phyloP scores from a whole-genome alignment of 495 filamentous ascomycete species.

The Amniculicola lignicola region DNA sequence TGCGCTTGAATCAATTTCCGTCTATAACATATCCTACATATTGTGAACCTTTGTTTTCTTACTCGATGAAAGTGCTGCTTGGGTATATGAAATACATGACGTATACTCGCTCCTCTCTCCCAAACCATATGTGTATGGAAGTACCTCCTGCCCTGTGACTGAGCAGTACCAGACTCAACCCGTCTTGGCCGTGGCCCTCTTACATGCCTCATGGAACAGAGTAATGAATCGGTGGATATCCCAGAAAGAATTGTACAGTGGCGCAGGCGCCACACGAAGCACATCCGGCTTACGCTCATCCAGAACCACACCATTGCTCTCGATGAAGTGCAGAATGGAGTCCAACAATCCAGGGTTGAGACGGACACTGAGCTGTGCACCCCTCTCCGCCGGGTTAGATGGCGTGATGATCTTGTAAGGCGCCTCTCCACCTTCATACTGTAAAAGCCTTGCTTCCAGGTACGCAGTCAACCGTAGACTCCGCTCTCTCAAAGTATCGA shows the following conservation, averaged over 20 bases:
- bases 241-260: conserved; percentile 79
- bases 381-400: conserved; percentile 63
- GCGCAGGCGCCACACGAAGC: conserved; percentile 84
- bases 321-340: conserved; percentile 62
- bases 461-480: conserved; percentile 75
- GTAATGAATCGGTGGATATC: conserved; percentile 77
- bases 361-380: conserved; percentile 80
- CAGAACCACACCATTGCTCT: conserved; percentile 69
- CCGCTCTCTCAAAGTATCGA: conserved; percentile 67
- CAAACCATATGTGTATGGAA: too few relatives aligned
- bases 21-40: too few relatives aligned
- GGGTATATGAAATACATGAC: too few relatives aligned
- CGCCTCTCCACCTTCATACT: conserved; percentile 41
- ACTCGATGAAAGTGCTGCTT: too few relatives aligned
- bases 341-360: conserved; percentile 68
- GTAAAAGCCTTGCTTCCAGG: conserved; percentile 58
- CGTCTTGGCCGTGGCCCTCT: neutral
- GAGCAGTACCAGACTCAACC: too few relatives aligned
- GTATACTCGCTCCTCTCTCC: too few relatives aligned
- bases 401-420: conserved; percentile 83
- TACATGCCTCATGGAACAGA: conserved; percentile 24
- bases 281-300: conserved; percentile 91
- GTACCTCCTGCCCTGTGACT: too few relatives aligned
- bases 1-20: too few relatives aligned
- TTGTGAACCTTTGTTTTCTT: too few relatives aligned